Percentiles rank a stretch among this genome's conserved stretches.
Conservation (phyloP, 768 basidiomycete genomes). For the Pleurotus tuoliensis region DNA sequence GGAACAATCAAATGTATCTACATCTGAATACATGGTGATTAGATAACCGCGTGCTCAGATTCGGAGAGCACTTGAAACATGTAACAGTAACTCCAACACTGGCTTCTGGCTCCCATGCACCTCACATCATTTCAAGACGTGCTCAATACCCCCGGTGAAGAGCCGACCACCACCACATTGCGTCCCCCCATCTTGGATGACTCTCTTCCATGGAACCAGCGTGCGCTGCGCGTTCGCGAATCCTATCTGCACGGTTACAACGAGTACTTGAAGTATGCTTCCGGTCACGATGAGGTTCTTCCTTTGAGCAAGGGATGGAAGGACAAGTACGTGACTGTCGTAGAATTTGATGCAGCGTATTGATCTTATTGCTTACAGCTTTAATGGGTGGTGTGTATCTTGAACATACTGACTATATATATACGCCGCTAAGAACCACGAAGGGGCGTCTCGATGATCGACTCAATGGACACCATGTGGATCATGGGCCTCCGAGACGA, state of each 20-base stretch:
- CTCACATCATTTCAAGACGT: background rate
- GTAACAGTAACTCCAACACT: no score
- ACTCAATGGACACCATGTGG: slow-evolving; percentile 83
- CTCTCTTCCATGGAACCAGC: slow-evolving; percentile 40
- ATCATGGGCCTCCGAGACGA: slow-evolving; percentile 75
- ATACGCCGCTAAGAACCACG: background rate
- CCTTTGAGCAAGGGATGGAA: slow-evolving; percentile 38
- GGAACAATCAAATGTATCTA: no score
- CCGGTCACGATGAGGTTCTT: slow-evolving; percentile 58
- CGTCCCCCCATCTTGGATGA: background rate
- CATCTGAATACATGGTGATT: no score
- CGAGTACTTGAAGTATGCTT: slow-evolving; percentile 59
- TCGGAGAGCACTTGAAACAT: no score
- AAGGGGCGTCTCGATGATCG: slow-evolving; percentile 62
- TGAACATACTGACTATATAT: background rate
- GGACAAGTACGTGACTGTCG: background rate
- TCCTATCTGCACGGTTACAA: slow-evolving; percentile 68
- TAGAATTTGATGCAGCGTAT: background rate
- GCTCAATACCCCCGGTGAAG: no score
- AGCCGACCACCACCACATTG: background rate
- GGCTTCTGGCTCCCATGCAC: background rate
- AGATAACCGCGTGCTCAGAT: no score
- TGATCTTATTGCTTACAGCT: slow-evolving; percentile 33
- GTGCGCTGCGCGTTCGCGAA: slow-evolving; percentile 58
- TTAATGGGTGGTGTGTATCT: slow-evolving; percentile 60